Evolutionary conservation across 139 green algal species (phyloP).

Genomic region (Chlamydomonas schloesseri): DNA sequence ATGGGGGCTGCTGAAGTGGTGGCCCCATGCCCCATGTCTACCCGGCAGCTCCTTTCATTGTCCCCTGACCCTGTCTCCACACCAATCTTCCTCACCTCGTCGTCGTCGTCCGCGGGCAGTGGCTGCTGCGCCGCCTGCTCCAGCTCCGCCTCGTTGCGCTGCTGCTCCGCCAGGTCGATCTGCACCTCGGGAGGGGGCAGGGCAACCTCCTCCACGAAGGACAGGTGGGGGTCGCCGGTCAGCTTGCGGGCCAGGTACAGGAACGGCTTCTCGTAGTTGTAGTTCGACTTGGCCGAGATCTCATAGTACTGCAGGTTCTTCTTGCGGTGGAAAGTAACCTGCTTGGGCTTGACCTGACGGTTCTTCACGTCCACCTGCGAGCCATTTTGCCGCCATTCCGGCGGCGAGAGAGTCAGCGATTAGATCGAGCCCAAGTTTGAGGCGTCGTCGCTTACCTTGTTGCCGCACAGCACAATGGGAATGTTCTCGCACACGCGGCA

Average conservation of each 20-base stretch:
- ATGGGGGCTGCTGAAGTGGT: too few relatives aligned
- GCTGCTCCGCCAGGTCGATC: constrained; percentile 92
- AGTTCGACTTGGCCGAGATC: constrained; percentile 99
- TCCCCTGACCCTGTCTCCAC: too few relatives aligned
- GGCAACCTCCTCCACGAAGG: constrained; percentile 96
- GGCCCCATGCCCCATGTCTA: too few relatives aligned
- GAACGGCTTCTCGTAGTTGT: constrained; percentile 99
- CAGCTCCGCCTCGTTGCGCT: constrained; percentile 78
- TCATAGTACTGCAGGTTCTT: constrained; percentile 99
- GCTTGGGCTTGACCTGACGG: constrained; percentile 99
- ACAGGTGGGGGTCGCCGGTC: constrained; percentile 92
- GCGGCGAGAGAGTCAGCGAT: neutral
- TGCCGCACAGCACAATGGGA: constrained; percentile 99
- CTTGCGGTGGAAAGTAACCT: constrained; percentile 97
- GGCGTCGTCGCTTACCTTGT: constrained; percentile 88
- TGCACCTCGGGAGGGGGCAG: constrained; percentile 95
- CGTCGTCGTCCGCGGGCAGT: constrained; percentile 78
- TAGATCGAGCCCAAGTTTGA: neutral
- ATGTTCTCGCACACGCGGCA: constrained; percentile 99
- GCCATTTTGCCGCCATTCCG: constrained; percentile 7
- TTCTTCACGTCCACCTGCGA: constrained; percentile 96
- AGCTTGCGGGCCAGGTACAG: constrained; percentile 99
- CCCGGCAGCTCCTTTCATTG: too few relatives aligned
- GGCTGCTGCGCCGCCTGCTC: constrained; percentile 65
- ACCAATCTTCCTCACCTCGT: constrained; percentile 79